Percentiles rank a stretch among this genome's conserved stretches.
Evolutionary conservation across 768 basidiomycete species (phyloP).

Genomic region (Clathrus columnatus): DNA sequence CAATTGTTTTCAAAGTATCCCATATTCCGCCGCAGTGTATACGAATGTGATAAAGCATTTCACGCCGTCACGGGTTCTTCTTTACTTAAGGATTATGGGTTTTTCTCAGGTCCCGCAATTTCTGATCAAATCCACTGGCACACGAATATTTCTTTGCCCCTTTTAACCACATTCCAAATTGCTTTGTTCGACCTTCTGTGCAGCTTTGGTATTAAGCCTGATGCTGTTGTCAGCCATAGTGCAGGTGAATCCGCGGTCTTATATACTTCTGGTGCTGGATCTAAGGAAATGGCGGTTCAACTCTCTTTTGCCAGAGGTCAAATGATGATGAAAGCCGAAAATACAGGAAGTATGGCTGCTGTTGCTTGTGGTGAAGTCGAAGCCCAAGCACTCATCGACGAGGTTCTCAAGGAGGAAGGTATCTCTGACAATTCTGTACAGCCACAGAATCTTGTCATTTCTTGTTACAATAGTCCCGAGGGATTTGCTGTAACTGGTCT

Average conservation of each 20-base stretch:
- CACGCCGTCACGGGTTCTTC: constrained; percentile 25
- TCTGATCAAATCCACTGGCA: constrained; percentile 17
- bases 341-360: constrained; percentile 8
- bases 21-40: constrained; percentile 30
- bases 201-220: constrained; percentile 28
- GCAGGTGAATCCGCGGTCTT: constrained; percentile 11
- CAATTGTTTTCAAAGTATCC: constrained; percentile 24
- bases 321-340: constrained; percentile 7
- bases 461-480: constrained; percentile 5
- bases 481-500: neutral
- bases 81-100: constrained; percentile 26
- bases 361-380: neutral
- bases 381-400: constrained; percentile 2
- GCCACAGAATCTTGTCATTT: neutral
- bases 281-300: constrained; percentile 9
- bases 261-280: constrained; percentile 7
- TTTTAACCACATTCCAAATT: constrained; percentile 37
- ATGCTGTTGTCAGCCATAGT: constrained; percentile 33
- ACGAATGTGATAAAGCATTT: constrained; percentile 29
- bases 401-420: constrained; percentile 18
- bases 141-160: constrained; percentile 27
- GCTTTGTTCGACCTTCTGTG: constrained; percentile 34
- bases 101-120: constrained; percentile 27
- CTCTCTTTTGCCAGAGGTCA: constrained; percentile 5
- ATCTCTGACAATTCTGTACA: neutral